Conservation (phyloP, 352 stramenopile species). For the Thraustochytrium sp. region DNA sequence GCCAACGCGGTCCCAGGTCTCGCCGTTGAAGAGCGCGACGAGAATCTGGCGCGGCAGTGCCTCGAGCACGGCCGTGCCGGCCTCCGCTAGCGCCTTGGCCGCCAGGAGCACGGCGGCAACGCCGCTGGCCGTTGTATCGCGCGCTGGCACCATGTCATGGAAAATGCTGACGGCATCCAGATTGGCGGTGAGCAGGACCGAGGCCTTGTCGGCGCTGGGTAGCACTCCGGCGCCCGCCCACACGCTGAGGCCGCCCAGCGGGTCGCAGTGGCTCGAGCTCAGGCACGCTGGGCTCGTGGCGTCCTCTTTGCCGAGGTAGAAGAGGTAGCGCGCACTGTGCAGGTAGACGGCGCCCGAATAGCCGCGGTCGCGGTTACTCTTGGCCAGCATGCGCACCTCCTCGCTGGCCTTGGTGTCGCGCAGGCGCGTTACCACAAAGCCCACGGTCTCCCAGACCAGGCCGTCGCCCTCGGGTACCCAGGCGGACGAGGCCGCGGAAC, state of each 20-base stretch:
- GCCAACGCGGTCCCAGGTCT: conserved; percentile 4
- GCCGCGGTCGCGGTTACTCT: not conserved
- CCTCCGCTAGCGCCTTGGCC: not conserved
- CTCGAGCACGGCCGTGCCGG: not conserved
- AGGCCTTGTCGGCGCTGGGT: not conserved
- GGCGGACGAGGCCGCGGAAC: not conserved
- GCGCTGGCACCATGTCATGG: not conserved
- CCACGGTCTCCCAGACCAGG: not conserved
- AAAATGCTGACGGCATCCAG: not conserved
- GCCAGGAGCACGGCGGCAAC: conserved; percentile 10
- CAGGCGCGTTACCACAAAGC: not conserved
- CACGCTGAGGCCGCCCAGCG: conserved; percentile 22
- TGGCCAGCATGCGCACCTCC: not conserved
- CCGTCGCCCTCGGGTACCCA: not conserved
- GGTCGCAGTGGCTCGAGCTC: not conserved
- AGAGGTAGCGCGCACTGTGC: conserved; percentile 24
- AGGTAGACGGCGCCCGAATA: not conserved
- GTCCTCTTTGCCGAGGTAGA: conserved; percentile 27
- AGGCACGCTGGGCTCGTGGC: conserved; percentile 19
- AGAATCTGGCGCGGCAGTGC: not conserved
- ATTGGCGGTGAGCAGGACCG: not conserved
- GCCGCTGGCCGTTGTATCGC: not conserved
- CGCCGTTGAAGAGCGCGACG: conserved; percentile 33
- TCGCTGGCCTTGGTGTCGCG: not conserved
- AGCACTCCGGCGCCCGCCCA: not conserved